phyloP scores from a whole-genome alignment of 257 asterid species.

The Solanum sitiens region DNA sequence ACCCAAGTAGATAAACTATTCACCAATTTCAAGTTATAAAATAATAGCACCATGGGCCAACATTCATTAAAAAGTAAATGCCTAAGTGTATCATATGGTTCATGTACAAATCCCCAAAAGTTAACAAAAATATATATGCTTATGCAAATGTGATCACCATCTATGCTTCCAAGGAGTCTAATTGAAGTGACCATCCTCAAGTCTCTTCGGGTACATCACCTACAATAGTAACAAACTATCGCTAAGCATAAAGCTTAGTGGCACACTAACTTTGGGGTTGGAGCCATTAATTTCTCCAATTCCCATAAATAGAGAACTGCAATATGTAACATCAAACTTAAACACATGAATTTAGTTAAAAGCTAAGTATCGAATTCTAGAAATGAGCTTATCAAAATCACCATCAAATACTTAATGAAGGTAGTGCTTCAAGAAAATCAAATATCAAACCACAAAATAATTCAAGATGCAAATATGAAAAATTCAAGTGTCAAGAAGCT shows the following conservation, averaged over 20 bases:
- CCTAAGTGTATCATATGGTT: too few species aligned
- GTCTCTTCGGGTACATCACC: background rate
- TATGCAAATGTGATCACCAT: too few species aligned
- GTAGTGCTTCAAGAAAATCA: background rate
- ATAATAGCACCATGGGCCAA: too few species aligned
- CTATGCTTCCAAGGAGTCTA: too few species aligned
- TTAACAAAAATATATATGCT: too few species aligned
- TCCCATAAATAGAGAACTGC: background rate
- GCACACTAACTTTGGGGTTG: background rate
- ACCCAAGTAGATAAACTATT: too few species aligned
- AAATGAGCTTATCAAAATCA: background rate
- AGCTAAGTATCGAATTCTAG: background rate
- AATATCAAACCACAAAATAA: background rate
- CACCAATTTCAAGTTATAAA: too few species aligned
- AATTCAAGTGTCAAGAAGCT: background rate
- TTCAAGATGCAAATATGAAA: background rate
- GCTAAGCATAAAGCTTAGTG: background rate
- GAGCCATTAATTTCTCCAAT: background rate
- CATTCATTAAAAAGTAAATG: too few species aligned
- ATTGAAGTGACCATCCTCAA: background rate
- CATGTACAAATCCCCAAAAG: too few species aligned
- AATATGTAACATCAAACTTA: background rate
- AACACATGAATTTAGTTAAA: background rate
- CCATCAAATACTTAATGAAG: background rate
- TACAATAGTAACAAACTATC: too few species aligned